These are phyloP conservation scores for Tephrocybe sp. DNA, from an alignment of 768 basidiomycete species.

Conservation along the genomic window DNA sequence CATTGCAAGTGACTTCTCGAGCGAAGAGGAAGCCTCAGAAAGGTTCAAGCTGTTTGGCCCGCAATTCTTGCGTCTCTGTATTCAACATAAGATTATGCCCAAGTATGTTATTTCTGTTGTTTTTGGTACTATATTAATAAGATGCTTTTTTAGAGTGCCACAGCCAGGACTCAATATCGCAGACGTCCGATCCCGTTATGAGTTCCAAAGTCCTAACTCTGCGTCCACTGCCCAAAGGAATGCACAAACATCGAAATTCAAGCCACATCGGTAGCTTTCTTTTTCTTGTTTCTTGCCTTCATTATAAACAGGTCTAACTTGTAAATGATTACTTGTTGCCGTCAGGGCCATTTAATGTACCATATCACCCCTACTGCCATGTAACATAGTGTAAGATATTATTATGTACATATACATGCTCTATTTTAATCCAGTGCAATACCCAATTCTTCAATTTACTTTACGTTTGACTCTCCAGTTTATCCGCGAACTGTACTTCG, in stretches of 20 bases:
- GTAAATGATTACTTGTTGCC: too few species aligned
- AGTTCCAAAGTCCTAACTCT: constrained; percentile 23
- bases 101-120: constrained; percentile 8
- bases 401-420: neutral
- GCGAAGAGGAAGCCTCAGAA: constrained; percentile 40
- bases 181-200: constrained; percentile 30
- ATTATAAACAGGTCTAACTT: too few species aligned
- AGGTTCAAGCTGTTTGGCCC: constrained; percentile 33
- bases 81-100: constrained; percentile 23
- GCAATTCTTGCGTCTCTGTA: constrained; percentile 38
- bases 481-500: constrained; percentile 40
- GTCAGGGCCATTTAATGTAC: too few species aligned
- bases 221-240: constrained; percentile 8
- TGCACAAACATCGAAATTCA: constrained; percentile 27
- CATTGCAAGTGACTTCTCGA: constrained; percentile 39
- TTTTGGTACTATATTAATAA: neutral
- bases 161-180: constrained; percentile 19
- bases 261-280: constrained; percentile 18
- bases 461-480: constrained; percentile 22
- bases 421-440: neutral
- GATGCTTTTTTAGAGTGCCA: neutral
- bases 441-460: neutral
- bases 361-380: constrained; percentile 1
- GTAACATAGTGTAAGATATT: neutral
- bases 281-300: too few species aligned